Conservation (phyloP, 805 yeast species). For the Candida dajiaensis region DNA sequence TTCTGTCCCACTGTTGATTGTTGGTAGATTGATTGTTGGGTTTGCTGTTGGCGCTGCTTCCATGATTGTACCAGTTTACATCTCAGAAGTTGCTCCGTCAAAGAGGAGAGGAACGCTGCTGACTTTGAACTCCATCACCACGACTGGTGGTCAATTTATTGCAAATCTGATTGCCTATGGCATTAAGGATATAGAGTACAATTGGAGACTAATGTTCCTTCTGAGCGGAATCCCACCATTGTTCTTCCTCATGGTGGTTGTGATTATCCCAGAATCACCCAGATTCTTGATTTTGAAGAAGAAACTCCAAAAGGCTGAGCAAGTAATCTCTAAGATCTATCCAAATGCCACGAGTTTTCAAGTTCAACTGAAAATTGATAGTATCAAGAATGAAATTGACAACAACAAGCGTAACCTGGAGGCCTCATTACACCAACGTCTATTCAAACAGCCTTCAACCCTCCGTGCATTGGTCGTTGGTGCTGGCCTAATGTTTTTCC, state of each 20-base stretch:
- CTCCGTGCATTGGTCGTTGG: conserved; percentile 39
- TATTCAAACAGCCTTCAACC: conserved; percentile 23
- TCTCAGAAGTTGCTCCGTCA: conserved; percentile 46
- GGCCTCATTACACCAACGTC: conserved; percentile 2
- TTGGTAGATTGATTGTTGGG: conserved; percentile 64
- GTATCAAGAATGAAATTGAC: conserved; percentile 38
- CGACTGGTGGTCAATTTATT: conserved; percentile 46
- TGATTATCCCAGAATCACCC: conserved; percentile 48
- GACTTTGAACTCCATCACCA: conserved; percentile 35
- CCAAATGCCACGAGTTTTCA: conserved; percentile 37
- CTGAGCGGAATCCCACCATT: conserved; percentile 37
- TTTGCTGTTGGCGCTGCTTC: conserved; percentile 69
- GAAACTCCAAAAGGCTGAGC: conserved; percentile 30
- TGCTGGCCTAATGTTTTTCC: conserved; percentile 47
- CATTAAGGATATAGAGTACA: conserved; percentile 23
- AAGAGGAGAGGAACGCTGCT: conserved; percentile 32
- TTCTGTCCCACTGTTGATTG: conserved; percentile 36
- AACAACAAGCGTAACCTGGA: conserved; percentile 4
- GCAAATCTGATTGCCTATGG: conserved; percentile 35
- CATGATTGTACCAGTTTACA: conserved; percentile 56
- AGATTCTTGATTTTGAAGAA: conserved; percentile 34
- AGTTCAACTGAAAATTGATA: conserved; percentile 38
- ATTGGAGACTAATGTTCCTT: conserved; percentile 36
- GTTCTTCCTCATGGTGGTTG: conserved; percentile 29
- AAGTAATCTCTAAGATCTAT: conserved; percentile 38